Percentiles rank a stretch among this genome's conserved stretches.
Evolutionary conservation across 805 yeast species (phyloP).

Genomic region (Kregervanrija fluxuum): DNA sequence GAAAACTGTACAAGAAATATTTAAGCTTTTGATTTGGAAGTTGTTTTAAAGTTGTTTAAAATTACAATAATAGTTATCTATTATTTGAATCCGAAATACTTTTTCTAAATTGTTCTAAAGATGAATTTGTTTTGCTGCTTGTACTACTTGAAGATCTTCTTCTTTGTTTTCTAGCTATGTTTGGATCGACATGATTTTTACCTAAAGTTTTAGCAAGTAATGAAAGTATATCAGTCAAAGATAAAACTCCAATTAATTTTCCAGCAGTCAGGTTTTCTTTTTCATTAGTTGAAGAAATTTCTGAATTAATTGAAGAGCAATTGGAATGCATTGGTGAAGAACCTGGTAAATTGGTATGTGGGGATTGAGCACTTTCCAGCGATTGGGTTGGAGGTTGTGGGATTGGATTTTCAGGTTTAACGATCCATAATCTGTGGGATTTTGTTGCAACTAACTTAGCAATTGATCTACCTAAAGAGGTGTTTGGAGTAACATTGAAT

Average conservation of each 20-base stretch:
- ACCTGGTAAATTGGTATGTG: not conserved
- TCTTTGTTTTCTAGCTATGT: conserved; percentile 80
- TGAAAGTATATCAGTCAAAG: conserved; percentile 84
- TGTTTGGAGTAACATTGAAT: conserved; percentile 77
- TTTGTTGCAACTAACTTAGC: conserved; percentile 95
- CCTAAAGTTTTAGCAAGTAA: conserved; percentile 73
- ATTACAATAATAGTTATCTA: not conserved
- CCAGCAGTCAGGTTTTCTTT: conserved; percentile 44
- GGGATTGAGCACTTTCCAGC: conserved; percentile 3
- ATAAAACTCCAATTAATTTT: conserved; percentile 81
- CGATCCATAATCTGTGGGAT: conserved; percentile 85
- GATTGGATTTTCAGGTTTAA: conserved; percentile 39
- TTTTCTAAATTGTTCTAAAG: conserved; percentile 37
- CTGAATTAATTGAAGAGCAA: conserved; percentile 1
- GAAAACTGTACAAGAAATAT: not conserved
- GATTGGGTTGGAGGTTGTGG: conserved; percentile 9
- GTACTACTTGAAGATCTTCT: conserved; percentile 47
- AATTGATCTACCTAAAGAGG: conserved; percentile 79
- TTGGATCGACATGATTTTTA: conserved; percentile 66
- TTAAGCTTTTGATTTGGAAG: not conserved
- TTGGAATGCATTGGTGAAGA: conserved; percentile 5
- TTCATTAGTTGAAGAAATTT: conserved; percentile 1
- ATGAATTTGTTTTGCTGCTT: conserved; percentile 29
- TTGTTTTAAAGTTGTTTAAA: not conserved
- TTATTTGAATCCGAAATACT: conserved; percentile 21